Base-by-base conservation (phyloP, 176 grass and related monocot species). In the Rhipidocladum racemiflorum region DNA sequence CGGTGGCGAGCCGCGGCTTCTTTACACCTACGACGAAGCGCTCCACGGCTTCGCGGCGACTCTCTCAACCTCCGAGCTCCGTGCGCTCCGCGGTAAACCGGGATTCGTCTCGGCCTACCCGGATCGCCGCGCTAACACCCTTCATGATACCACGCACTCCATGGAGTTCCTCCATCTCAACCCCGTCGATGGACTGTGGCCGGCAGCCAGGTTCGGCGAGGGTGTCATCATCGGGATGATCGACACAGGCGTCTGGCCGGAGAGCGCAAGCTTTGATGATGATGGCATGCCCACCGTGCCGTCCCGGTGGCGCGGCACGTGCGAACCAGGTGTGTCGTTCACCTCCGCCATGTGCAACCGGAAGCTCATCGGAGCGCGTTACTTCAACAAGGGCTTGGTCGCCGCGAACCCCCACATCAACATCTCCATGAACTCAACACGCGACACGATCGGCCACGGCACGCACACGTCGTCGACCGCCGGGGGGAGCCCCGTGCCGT, bases 401-500 rank as follows among this genome's bases (percentile, higher is more conserved):
- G 81, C 89, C 4, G 46, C 65, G 21, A 87, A 91, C 77, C 88
- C 88, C 0, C 13, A 69, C 20, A 11, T 92, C 45, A 90, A 48
- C 6, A 70, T 95, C 65, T 68, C 67, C 50, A 86, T 85, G 55
- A 84, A 85, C 60, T 93, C 89, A 28, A 81, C 91, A 13, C 91
- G 94, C 9, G 94, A 97, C 91, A 75, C 61, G 2, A 24, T 62
- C 0, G 94, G 94, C 7, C 94, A 97, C 34, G 94, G 94, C 68
- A 97, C 91, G 16, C 91, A 90, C 85, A 93, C 91, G 2, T 83
- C 91, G 40, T 93, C 94, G 21, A 93, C 88, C 2, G 91, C 89
- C 0, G 94, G 61, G 11, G 91, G 91, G 0, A 89, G 81, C 42
- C 79, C 61, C 17, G 89, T 88, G 54, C 4, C 27, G 3, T 62